Conservation (phyloP, 208 protist species). For the Leptomonas pyrrhocoris region DNA sequence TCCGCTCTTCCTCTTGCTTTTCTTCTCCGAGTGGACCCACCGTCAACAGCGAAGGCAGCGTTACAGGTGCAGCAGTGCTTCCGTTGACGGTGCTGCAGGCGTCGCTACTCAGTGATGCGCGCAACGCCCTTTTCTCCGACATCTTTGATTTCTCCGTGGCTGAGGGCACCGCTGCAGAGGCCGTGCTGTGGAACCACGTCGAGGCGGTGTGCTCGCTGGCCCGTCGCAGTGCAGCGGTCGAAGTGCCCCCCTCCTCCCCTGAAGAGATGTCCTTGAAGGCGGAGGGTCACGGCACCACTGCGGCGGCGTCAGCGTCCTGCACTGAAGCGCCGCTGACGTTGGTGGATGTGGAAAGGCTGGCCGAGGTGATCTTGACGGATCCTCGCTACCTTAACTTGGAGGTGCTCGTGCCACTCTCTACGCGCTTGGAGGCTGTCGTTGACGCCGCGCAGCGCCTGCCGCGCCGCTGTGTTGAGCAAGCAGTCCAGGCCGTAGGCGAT, state of each 20-base stretch:
- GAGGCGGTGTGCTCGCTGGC: slow-evolving; percentile 30
- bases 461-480: slow-evolving; percentile 16
- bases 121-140: slow-evolving; percentile 6
- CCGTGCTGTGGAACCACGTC: slow-evolving; percentile 20
- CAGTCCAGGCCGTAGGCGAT: not conserved
- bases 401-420: slow-evolving; percentile 24
- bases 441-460: slow-evolving; percentile 25
- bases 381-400: slow-evolving; percentile 25
- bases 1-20: not conserved
- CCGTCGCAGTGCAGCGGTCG: slow-evolving; percentile 4
- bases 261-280: too few relatives aligned
- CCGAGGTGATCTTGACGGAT: slow-evolving; percentile 19
- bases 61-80: not conserved
- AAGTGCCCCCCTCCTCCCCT: not conserved
- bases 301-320: not conserved
- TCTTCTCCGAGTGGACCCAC: not conserved
- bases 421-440: slow-evolving; percentile 23
- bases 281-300: not conserved
- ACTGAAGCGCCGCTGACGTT: not conserved
- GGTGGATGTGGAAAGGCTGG: slow-evolving; percentile 17
- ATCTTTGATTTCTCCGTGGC: slow-evolving; percentile 15
- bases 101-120: slow-evolving; percentile 19
- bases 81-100: slow-evolving; percentile 14
- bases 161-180: slow-evolving; percentile 14
- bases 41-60: too few relatives aligned